Percentiles rank a stretch among this genome's conserved stretches.
Evolutionary conservation across 345 rosid species (phyloP).

Genomic region (Populus nigra): DNA sequence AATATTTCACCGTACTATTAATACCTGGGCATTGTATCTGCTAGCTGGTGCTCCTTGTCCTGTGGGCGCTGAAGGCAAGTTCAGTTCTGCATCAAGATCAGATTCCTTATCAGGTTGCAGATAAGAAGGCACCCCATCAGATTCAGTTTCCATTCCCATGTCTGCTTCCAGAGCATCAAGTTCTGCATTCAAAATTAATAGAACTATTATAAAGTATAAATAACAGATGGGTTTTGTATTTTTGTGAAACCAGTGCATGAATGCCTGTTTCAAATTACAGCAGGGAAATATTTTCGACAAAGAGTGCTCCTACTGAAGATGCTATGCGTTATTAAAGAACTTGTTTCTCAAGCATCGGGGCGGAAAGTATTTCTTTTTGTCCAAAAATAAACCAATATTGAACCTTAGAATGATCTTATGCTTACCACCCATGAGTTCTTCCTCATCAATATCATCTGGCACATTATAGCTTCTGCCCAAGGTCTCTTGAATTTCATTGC

Average conservation of each 20-base stretch:
- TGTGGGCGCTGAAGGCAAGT: conserved; percentile 77
- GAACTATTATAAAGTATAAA: not conserved
- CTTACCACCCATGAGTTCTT: conserved; percentile 96
- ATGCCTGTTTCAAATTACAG: not conserved
- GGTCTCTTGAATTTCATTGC: conserved; percentile 92
- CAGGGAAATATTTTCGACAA: not conserved
- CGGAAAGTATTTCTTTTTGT: not conserved
- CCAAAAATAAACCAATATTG: not conserved
- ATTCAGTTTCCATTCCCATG: conserved; percentile 90
- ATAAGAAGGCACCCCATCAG: conserved; percentile 86
- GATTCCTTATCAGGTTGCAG: conserved; percentile 90
- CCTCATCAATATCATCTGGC: conserved; percentile 98
- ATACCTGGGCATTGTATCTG: conserved; percentile 66
- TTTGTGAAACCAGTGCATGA: not conserved
- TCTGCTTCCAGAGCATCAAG: conserved; percentile 97
- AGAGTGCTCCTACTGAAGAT: not conserved
- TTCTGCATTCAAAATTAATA: conserved; percentile 45
- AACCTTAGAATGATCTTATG: not conserved
- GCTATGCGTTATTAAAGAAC: not conserved
- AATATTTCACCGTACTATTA: conserved; percentile 1
- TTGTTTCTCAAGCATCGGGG: conserved; percentile 3
- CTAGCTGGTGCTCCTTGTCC: conserved; percentile 58
- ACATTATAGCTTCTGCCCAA: conserved; percentile 89
- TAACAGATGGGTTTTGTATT: not conserved
- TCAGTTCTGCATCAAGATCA: conserved; percentile 65